Evolutionary conservation across 768 basidiomycete species (phyloP).

Genomic region (Boletellus emodensis): DNA sequence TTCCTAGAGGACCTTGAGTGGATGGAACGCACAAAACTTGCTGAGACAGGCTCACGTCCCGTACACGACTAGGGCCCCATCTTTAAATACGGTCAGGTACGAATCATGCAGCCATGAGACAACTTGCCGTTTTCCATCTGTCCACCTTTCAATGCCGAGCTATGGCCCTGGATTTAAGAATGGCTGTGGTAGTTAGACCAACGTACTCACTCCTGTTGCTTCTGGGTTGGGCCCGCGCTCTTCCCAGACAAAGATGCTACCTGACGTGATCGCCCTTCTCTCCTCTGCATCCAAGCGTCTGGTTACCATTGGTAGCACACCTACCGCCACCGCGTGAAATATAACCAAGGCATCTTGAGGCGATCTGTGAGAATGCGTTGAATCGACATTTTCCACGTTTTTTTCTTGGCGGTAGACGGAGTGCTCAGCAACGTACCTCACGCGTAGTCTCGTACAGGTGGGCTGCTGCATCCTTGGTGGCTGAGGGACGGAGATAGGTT

Average conservation of each 20-base stretch:
- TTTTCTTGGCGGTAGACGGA: background rate
- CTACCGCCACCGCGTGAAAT: constrained; percentile 65
- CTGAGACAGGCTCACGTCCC: constrained; percentile 50
- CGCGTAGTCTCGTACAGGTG: constrained; percentile 60
- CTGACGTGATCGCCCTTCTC: constrained; percentile 62
- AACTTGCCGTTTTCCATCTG: constrained; percentile 55
- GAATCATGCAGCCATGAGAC: background rate
- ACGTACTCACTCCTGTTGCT: constrained; percentile 53
- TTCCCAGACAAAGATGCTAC: constrained; percentile 81
- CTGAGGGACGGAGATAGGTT: constrained; percentile 8
- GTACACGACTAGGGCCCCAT: constrained; percentile 78
- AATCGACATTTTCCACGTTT: background rate
- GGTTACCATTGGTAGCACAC: constrained; percentile 60
- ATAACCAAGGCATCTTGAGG: constrained; percentile 67
- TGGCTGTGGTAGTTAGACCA: background rate
- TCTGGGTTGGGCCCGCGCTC: constrained; percentile 69
- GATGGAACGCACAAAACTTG: background rate
- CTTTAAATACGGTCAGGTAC: constrained; percentile 23
- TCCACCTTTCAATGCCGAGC: constrained; percentile 81
- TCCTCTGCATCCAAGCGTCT: constrained; percentile 76
- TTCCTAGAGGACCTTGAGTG: constrained; percentile 43
- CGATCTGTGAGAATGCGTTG: constrained; percentile 33
- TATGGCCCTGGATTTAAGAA: constrained; percentile 22
- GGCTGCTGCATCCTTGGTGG: constrained; percentile 55
- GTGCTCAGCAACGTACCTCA: constrained; percentile 30